Evolutionary conservation across 768 basidiomycete genomes (phyloP).

Genomic region (Heimioporus sp.): DNA sequence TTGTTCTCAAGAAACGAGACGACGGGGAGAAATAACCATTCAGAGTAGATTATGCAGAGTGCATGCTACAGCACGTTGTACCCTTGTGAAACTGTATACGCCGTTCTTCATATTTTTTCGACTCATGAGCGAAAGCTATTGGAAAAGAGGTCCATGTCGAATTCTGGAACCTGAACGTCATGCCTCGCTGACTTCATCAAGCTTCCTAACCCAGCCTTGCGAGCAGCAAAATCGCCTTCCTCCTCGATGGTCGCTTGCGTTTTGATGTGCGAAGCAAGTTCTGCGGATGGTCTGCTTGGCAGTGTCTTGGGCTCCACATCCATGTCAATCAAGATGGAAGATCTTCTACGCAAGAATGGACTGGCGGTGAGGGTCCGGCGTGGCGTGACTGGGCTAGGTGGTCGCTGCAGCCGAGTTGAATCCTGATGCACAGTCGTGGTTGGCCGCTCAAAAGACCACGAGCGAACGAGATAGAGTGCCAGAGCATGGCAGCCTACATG

Average conservation of each 20-base stretch:
- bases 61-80: conserved; percentile 11
- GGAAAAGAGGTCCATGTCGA: conserved; percentile 80
- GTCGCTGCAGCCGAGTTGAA: conserved; percentile 5
- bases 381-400: conserved; percentile 44
- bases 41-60: conserved; percentile 6
- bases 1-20: conserved; percentile 88
- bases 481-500: conserved; percentile 82
- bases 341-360: conserved; percentile 54
- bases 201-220: conserved; percentile 74
- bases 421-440: conserved; percentile 36
- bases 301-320: conserved; percentile 64
- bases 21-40: conserved; percentile 50
- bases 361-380: conserved; percentile 50
- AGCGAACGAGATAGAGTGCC: conserved; percentile 85
- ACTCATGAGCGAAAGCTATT: conserved; percentile 19
- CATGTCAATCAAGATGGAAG: conserved; percentile 90
- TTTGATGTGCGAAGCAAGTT: conserved; percentile 19
- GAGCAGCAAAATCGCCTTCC: conserved; percentile 58
- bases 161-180: conserved; percentile 82
- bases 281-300: conserved; percentile 54
- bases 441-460: conserved; percentile 90
- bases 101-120: background rate
- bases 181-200: conserved; percentile 91
- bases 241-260: conserved; percentile 37
- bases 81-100: conserved; percentile 5